Evolutionary conservation across 2,329 filamentous ascomycete genomes (phyloP).

Genomic region (Pseudogymnoascus sp.): DNA sequence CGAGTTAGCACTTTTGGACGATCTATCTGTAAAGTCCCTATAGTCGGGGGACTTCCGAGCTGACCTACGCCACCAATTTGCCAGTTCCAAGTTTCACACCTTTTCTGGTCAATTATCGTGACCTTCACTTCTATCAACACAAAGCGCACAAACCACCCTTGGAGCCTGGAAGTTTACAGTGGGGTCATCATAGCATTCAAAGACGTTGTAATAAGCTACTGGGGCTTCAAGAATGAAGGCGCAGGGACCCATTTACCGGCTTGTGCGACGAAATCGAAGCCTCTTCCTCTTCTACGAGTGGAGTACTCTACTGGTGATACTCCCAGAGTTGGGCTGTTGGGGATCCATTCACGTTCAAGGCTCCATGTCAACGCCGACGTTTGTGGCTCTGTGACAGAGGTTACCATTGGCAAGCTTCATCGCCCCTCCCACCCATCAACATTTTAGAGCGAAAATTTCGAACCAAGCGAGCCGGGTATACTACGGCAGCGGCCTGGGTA

Average conservation of each 20-base stretch:
- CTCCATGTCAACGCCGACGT: not conserved
- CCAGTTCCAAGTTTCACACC: not conserved
- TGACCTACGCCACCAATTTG: not conserved
- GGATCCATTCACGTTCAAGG: slow-evolving; percentile 3
- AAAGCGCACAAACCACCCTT: not conserved
- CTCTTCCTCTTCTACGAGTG: not conserved
- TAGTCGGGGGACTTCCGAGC: not conserved
- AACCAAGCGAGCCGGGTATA: not conserved
- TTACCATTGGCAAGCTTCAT: slow-evolving; percentile 2
- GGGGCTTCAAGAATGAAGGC: slow-evolving; percentile 4
- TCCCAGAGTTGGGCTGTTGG: not conserved
- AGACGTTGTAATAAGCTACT: slow-evolving; percentile 8
- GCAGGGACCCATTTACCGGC: slow-evolving; percentile 7
- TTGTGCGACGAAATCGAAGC: slow-evolving; percentile 7
- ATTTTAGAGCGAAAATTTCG: slow-evolving; percentile 2
- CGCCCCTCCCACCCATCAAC: slow-evolving; percentile 6
- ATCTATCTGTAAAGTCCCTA: not conserved
- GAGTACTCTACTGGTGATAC: slow-evolving; percentile 7
- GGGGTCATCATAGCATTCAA: not conserved
- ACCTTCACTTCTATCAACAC: not conserved
- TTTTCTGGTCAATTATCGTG: not conserved
- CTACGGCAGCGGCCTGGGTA: not conserved
- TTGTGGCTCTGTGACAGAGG: slow-evolving; percentile 1
- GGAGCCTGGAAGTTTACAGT: not conserved
- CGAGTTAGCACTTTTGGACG: not conserved